Base-by-base conservation (phyloP, 2,329 filamentous ascomycete genomes). In the Gremmenia infestans region DNA sequence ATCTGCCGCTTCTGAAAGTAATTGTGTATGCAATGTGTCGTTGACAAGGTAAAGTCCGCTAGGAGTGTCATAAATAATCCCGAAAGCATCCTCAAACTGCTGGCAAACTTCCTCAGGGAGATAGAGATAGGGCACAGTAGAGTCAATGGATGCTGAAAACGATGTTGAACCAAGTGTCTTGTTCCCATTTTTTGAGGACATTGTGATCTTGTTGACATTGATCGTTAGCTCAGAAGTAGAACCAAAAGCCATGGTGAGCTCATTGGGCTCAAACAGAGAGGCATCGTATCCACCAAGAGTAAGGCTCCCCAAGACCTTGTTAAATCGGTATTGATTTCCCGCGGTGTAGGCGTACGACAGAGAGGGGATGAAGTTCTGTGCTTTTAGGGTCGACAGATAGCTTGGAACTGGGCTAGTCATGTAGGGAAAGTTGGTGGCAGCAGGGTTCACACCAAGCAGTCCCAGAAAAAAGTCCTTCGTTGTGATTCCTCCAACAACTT, bases 331-430 rank as follows among this genome's bases (percentile, higher is more conserved):
- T 48, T 66, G 67, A 19, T 71, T 72, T 2, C 73, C 73, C 5
- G 74, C 73, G 6, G 73, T 75, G 55, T 75, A 76, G 50, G 72
- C 73, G 70, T 73, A 76, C 50, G 72, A 74, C 14, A 74, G 58
- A 54, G 72, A 74, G 7, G 73, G 73, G 25, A 74, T 75, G 17
- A 65, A 53, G 4, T 67, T 65, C 35, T 72, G 62, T 19, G 70
- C 63, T 57, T 73, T 75, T 5, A 76, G 62, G 0, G 67, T 69
- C 6, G 68, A 68, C 46, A 76, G 60, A 39, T 73, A 73, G 11
- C 72, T 72, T 6, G 68, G 63, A 7, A 68, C 55, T 4, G 56
- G 57, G 28, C 48, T 47, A 23, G 48, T 57, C 37, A 40, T 50
- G 9, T 48, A 50, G 4, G 62, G 60, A 36, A 66, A 63, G 25